phyloP scores from a whole-genome alignment of 345 rosid species.

The Pistacia vera region DNA sequence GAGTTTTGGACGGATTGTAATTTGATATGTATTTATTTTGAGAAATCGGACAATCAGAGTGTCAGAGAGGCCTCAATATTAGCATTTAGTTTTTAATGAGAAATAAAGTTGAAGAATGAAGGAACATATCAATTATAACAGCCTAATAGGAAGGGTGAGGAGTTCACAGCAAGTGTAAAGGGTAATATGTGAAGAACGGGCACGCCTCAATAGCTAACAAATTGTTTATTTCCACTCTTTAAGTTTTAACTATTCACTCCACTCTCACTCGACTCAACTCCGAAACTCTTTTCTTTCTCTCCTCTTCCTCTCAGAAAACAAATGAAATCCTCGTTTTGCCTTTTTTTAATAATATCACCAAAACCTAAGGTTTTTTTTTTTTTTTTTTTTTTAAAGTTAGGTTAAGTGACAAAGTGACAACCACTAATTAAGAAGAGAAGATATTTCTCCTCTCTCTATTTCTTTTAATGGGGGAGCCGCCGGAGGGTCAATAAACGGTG shows the following conservation, averaged over 20 bases:
- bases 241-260: not conserved
- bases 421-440: not conserved
- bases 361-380: not conserved
- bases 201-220: constrained; percentile 11
- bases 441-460: not conserved
- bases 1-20: too few species aligned
- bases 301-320: not conserved
- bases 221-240: not conserved
- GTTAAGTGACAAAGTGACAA: not conserved
- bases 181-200: too few species aligned
- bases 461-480: constrained; percentile 51
- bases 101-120: too few species aligned
- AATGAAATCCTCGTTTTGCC: too few species aligned
- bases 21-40: too few species aligned
- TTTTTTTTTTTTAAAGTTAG: constrained; percentile 5
- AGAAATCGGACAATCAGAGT: too few species aligned
- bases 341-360: too few species aligned
- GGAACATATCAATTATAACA: too few species aligned
- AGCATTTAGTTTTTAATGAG: too few species aligned
- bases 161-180: not conserved
- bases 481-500: constrained; percentile 56
- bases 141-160: too few species aligned
- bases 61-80: too few species aligned
- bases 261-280: too few species aligned
- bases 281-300: not conserved